phyloP scores from a whole-genome alignment of 1,139 yeast genomes.

The Pichia sp. region DNA sequence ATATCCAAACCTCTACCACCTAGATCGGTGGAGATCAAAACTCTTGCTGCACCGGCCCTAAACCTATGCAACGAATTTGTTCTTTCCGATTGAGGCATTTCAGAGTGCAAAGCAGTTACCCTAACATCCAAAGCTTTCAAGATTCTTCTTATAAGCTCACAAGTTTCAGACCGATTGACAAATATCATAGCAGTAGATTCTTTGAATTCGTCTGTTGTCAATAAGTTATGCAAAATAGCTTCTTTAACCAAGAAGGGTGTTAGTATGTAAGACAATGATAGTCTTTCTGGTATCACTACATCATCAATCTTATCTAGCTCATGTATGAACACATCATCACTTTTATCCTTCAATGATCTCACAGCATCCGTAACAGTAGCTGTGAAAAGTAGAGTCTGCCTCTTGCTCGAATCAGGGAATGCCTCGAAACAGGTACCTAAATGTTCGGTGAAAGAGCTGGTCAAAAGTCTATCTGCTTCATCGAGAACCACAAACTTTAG shows the following conservation, averaged over 20 bases:
- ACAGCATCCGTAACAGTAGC: constrained; percentile 97
- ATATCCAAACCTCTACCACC: constrained; percentile 97
- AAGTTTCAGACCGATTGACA: constrained; percentile 86
- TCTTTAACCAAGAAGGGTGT: constrained; percentile 87
- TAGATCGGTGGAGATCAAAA: constrained; percentile 90
- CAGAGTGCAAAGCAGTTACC: constrained; percentile 89
- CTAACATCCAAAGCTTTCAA: constrained; percentile 68
- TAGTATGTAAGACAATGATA: constrained; percentile 51
- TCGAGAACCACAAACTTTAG: constrained; percentile 81
- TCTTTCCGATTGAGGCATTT: constrained; percentile 90
- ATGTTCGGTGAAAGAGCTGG: constrained; percentile 79
- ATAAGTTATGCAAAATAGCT: constrained; percentile 69
- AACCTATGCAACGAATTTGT: constrained; percentile 87
- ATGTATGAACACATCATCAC: constrained; percentile 64
- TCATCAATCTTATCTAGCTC: constrained; percentile 72
- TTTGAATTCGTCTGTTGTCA: constrained; percentile 57
- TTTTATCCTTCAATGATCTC: constrained; percentile 67
- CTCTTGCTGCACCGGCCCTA: constrained; percentile 90
- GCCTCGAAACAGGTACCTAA: constrained; percentile 65
- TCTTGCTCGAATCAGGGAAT: constrained; percentile 62
- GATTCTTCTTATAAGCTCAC: constrained; percentile 78
- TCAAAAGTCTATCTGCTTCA: constrained; percentile 91
- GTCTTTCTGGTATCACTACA: constrained; percentile 75
- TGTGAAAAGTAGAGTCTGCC: constrained; percentile 89
- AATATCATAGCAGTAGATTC: constrained; percentile 76